Percentiles rank a stretch among this genome's conserved stretches.
Evolutionary conservation across 108 stramenopile genomes (phyloP).

Genomic region (Skeletonema tropicum): DNA sequence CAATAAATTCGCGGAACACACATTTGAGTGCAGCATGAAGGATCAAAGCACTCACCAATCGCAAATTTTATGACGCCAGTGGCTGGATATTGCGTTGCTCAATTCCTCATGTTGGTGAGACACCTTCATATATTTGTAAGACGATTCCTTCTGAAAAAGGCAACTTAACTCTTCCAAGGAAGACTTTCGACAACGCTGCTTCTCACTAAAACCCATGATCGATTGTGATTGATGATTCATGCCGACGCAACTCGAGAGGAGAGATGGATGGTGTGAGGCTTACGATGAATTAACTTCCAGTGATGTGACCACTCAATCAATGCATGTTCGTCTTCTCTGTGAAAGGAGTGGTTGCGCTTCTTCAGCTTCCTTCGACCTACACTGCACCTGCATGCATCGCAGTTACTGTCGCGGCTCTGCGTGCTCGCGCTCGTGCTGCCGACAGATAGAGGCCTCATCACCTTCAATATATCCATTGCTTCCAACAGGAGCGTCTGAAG

Average conservation of each 20-base stretch:
- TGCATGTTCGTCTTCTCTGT: too few species aligned
- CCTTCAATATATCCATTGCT: too few species aligned
- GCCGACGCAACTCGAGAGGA: neutral
- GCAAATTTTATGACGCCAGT: constrained; percentile 62
- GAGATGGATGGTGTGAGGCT: too few species aligned
- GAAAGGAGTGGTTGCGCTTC: too few species aligned
- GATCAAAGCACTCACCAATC: constrained; percentile 47
- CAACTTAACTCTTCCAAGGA: neutral
- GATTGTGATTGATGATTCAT: neutral
- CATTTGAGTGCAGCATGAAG: neutral
- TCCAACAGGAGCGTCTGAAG: too few species aligned
- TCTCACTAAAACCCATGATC: neutral
- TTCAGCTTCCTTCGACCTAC: too few species aligned
- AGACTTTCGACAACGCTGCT: neutral
- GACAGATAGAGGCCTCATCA: too few species aligned
- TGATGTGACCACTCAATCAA: too few species aligned
- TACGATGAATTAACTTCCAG: too few species aligned
- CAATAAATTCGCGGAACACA: neutral
- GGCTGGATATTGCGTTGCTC: neutral
- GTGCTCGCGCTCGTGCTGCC: too few species aligned
- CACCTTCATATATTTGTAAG: neutral
- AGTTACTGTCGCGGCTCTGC: too few species aligned
- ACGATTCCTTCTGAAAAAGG: neutral
- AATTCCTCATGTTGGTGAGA: neutral
- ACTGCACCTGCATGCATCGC: too few species aligned